These are phyloP conservation scores for Entrophospora sp. DNA, from an alignment of 192 early-diverging fungal species.

Conservation along the genomic window DNA sequence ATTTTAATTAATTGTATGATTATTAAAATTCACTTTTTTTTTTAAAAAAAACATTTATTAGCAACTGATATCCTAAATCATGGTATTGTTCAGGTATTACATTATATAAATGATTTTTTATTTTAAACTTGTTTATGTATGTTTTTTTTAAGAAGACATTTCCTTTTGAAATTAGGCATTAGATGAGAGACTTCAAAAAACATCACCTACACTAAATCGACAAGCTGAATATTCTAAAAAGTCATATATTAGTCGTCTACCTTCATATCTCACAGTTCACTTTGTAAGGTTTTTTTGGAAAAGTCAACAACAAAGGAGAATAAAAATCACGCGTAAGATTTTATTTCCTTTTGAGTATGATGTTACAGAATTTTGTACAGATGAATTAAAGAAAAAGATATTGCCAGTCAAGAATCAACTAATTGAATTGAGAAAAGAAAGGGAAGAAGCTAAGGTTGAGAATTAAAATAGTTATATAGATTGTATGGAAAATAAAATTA, in stretches of 20 bases:
- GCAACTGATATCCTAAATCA: too few species aligned
- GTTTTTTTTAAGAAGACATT: too few species aligned
- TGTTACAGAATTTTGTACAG: constrained; percentile 74
- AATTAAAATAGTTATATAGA: too few species aligned
- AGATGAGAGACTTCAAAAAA: constrained; percentile 83
- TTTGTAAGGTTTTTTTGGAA: constrained; percentile 98
- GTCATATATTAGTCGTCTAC: constrained; percentile 73
- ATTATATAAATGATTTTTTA: too few species aligned
- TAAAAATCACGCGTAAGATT: constrained; percentile 93
- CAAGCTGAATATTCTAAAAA: constrained; percentile 71
- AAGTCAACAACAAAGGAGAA: constrained; percentile 58
- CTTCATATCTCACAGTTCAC: constrained; percentile 78
- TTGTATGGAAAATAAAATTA: too few species aligned
- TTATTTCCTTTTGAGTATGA: constrained; percentile 92
- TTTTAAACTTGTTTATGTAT: too few species aligned
- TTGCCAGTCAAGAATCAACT: constrained; percentile 51
- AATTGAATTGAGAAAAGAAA: constrained; percentile 64
- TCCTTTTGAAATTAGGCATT: constrained; percentile 59
- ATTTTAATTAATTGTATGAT: too few species aligned
- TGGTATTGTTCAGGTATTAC: too few species aligned
- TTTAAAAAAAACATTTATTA: too few species aligned
- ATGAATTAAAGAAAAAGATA: constrained; percentile 71
- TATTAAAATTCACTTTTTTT: too few species aligned
- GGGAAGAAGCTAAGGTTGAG: constrained; percentile 42
- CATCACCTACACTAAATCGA: constrained; percentile 68